Evolutionary conservation across 352 stramenopile genomes (phyloP).

Genomic region (Phytophthora hybrid): DNA sequence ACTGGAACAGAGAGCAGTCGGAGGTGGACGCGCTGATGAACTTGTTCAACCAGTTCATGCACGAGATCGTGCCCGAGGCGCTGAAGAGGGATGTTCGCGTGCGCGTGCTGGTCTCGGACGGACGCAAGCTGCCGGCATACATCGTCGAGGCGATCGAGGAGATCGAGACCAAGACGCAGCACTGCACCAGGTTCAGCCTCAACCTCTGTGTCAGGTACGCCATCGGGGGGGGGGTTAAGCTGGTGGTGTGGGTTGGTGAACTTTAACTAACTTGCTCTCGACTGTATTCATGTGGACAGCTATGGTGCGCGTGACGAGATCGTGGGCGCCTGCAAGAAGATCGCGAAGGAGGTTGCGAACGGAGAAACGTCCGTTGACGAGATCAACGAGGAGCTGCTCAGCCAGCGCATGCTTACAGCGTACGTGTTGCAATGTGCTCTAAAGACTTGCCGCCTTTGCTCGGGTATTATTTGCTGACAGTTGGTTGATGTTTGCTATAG

Average conservation of each 20-base stretch:
- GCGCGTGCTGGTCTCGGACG: constrained; percentile 89
- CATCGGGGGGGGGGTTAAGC: neutral
- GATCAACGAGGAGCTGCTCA: constrained; percentile 84
- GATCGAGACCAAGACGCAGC: constrained; percentile 90
- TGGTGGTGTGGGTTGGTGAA: neutral
- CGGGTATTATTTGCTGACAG: neutral
- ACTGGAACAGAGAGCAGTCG: constrained; percentile 91
- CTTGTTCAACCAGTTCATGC: constrained; percentile 96
- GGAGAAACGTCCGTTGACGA: constrained; percentile 69
- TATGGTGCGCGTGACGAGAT: constrained; percentile 98
- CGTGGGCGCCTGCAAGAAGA: constrained; percentile 88
- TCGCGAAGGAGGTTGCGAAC: constrained; percentile 85
- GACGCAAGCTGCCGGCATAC: constrained; percentile 70
- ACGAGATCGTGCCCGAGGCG: constrained; percentile 92
- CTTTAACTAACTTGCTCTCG: neutral
- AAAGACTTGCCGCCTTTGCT: neutral
- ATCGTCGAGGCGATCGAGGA: constrained; percentile 72
- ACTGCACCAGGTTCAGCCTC: constrained; percentile 83
- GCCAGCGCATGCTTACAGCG: constrained; percentile 81
- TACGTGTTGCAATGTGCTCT: constrained; percentile 47
- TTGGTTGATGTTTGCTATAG: constrained; percentile 52
- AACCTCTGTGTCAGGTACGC: constrained; percentile 87
- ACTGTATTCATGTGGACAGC: constrained; percentile 53
- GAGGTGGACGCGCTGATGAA: constrained; percentile 94
- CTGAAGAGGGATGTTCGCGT: constrained; percentile 93